These are phyloP conservation scores for Opeltia flavorubescens DNA, from an alignment of 495 filamentous ascomycete genomes.

Conservation along the genomic window DNA sequence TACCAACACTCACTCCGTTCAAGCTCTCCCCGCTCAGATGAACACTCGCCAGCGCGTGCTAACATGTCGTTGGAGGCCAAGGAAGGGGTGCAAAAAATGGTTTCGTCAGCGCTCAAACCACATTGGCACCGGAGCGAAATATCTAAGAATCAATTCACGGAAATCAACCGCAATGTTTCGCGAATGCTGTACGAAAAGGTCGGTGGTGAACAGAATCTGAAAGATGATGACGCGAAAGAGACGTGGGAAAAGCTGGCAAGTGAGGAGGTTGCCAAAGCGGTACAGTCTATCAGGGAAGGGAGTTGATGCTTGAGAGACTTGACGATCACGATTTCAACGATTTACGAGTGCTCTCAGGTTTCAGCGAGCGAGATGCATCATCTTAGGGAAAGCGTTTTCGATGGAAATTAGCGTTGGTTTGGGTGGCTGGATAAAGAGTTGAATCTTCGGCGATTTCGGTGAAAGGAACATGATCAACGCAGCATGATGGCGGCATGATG, in stretches of 20 bases:
- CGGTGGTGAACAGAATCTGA: conserved; percentile 39
- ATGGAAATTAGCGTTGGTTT: too few species aligned
- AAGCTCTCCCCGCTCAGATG: conserved; percentile 30
- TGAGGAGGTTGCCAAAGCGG: conserved; percentile 58
- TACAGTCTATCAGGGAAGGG: conserved; percentile 21
- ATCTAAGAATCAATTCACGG: conserved; percentile 70
- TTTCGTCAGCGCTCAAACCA: conserved; percentile 60
- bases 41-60: conserved; percentile 40
- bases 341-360: background rate
- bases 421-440: too few species aligned
- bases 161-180: conserved; percentile 74
- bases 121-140: conserved; percentile 55
- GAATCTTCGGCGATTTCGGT: too few species aligned
- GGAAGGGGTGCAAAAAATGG: conserved; percentile 67
- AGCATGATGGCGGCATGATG: too few species aligned
- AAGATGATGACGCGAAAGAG: conserved; percentile 40
- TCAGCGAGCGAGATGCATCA: too few species aligned
- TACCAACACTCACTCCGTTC: conserved; percentile 10
- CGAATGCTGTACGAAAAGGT: conserved; percentile 75
- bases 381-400: too few species aligned
- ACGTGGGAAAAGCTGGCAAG: conserved; percentile 56
- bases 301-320: background rate
- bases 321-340: background rate
- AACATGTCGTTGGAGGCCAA: conserved; percentile 58
- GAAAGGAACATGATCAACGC: too few species aligned